phyloP scores from a whole-genome alignment of 179 eudicot species.

The Heliamphora pulchella region DNA sequence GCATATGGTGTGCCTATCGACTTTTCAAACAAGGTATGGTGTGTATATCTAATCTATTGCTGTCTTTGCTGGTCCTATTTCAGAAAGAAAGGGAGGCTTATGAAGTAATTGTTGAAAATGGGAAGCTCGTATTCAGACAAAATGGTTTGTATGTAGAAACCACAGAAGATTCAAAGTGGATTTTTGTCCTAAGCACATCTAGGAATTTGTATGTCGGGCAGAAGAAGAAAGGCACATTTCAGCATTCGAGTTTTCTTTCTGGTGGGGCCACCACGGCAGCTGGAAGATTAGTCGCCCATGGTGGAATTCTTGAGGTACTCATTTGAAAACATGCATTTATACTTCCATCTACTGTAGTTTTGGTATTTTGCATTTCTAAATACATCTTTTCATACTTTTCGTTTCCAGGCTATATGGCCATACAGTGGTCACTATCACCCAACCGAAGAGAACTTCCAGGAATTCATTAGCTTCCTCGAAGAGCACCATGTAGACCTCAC shows the following conservation, averaged over 20 bases:
- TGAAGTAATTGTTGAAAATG: slow-evolving; percentile 67
- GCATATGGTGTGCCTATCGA: neutral
- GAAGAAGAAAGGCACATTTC: slow-evolving; percentile 76
- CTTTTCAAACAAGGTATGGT: neutral
- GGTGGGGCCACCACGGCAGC: slow-evolving; percentile 93
- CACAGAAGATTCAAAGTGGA: slow-evolving; percentile 69
- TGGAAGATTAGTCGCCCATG: slow-evolving; percentile 64
- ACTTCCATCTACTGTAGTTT: neutral
- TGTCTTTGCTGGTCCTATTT: neutral
- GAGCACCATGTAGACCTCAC: slow-evolving; percentile 72
- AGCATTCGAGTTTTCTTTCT: slow-evolving; percentile 86
- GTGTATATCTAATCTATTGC: neutral
- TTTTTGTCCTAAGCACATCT: slow-evolving; percentile 85
- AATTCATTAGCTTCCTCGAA: slow-evolving; percentile 67
- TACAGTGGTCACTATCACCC: slow-evolving; percentile 95
- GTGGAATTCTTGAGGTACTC: slow-evolving; percentile 73
- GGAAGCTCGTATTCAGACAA: slow-evolving; percentile 61
- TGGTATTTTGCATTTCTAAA: neutral
- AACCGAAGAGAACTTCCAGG: slow-evolving; percentile 83
- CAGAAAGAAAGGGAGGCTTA: slow-evolving; percentile 77
- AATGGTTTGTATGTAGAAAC: slow-evolving; percentile 54
- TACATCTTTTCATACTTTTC: slow-evolving; percentile 1
- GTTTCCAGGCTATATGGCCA: slow-evolving; percentile 81
- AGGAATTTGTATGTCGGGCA: slow-evolving; percentile 72
- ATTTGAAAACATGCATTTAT: no score